A percentile compares a stretch with the other conserved stretches of the same genome.
phyloP scores from a whole-genome alignment of 331 rosid genomes.

The Dryas integrifolia region DNA sequence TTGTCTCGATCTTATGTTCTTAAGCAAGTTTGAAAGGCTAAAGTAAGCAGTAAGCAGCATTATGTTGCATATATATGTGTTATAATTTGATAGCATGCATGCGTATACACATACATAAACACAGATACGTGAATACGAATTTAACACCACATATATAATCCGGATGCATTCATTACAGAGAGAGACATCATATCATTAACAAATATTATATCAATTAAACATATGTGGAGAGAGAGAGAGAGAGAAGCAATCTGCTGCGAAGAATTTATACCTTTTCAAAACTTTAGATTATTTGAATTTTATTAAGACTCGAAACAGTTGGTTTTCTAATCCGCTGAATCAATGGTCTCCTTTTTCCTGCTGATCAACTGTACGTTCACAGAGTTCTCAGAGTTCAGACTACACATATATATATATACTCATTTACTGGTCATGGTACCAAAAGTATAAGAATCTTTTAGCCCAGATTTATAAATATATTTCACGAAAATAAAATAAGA shows the following conservation, averaged over 20 bases:
- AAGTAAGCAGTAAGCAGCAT: not conserved
- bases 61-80: not conserved
- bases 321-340: conserved; percentile 3
- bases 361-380: conserved; percentile 18
- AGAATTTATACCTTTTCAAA: conserved; percentile 23
- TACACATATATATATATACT: not conserved
- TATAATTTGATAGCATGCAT: not conserved
- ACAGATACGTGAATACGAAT: not conserved
- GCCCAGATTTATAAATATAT: not conserved
- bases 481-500: not conserved
- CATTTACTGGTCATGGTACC: not conserved
- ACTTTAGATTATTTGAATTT: conserved; percentile 13
- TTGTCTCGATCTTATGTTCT: not conserved
- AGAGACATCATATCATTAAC: not conserved
- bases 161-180: not conserved
- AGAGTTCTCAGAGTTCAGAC: conserved; percentile 18
- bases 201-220: not conserved
- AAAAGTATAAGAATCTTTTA: conserved; percentile 18
- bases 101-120: not conserved
- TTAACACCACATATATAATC: not conserved
- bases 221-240: not conserved
- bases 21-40: not conserved
- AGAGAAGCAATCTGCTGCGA: conserved; percentile 9
- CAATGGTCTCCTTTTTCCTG: conserved; percentile 11
- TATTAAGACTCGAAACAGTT: conserved; percentile 5